phyloP scores from a whole-genome alignment of 345 rosid genomes.

The Brassica nigra region DNA sequence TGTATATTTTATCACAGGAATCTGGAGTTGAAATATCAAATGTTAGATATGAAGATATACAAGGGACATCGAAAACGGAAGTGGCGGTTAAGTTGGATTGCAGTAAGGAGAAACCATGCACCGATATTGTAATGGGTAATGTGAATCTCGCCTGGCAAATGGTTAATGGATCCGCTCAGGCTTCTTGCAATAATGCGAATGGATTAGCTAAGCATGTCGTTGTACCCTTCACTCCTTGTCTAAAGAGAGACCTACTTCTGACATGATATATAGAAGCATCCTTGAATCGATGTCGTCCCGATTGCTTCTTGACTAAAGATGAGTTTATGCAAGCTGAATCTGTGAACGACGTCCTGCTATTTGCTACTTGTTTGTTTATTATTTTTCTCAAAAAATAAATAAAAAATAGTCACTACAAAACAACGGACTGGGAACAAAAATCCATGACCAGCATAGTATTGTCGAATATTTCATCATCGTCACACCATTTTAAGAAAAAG shows the following conservation, averaged over 20 bases:
- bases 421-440: background rate
- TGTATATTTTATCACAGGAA: conserved; percentile 30
- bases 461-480: background rate
- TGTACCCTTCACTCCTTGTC: conserved; percentile 29
- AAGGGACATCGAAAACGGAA: no score
- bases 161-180: conserved; percentile 17
- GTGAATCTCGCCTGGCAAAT: conserved; percentile 44
- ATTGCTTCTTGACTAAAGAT: background rate
- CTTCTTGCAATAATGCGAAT: conserved; percentile 31
- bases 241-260: background rate
- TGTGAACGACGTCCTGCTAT: background rate
- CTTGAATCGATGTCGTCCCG: background rate
- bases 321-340: conserved; percentile 1
- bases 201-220: conserved; percentile 32
- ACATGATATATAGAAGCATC: background rate
- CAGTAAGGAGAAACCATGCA: conserved; percentile 46
- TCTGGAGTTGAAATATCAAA: no score
- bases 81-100: no score
- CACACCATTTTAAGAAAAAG: background rate
- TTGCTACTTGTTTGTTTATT: background rate
- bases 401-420: background rate
- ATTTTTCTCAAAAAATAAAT: no score
- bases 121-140: conserved; percentile 50
- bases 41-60: no score
- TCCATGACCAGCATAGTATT: background rate